Percentiles rank a stretch among this genome's conserved stretches.
Evolutionary conservation across 108 stramenopile species (phyloP).

Genomic region (Schizochytrium sp.): DNA sequence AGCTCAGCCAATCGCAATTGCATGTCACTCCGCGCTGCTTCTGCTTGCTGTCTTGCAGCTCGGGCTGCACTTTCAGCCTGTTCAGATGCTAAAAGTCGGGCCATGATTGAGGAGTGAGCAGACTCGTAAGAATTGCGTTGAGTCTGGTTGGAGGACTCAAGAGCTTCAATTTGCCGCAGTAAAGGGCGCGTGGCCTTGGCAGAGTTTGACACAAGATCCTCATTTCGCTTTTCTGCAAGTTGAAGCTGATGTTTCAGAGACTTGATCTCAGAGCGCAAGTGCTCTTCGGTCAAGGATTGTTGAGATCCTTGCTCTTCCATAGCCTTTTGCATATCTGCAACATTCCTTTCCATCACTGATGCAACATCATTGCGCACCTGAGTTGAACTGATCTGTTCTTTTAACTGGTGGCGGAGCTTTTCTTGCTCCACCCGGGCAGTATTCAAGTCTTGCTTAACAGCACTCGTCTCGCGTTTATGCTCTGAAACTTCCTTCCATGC

Average conservation of each 20-base stretch:
- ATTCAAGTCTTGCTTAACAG: constrained; percentile 48
- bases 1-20: neutral
- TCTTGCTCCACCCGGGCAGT: constrained; percentile 41
- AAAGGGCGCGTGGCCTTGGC: constrained; percentile 37
- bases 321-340: constrained; percentile 56
- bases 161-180: constrained; percentile 26
- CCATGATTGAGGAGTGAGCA: constrained; percentile 49
- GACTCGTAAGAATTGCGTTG: constrained; percentile 41
- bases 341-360: constrained; percentile 37
- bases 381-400: constrained; percentile 43
- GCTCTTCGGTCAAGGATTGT: constrained; percentile 34
- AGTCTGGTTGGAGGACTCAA: constrained; percentile 5
- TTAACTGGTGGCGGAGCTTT: constrained; percentile 30
- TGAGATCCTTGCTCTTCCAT: constrained; percentile 23
- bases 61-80: constrained; percentile 1
- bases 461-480: constrained; percentile 10
- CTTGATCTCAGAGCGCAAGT: constrained; percentile 50
- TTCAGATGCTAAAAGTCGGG: constrained; percentile 19
- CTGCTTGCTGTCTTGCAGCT: neutral
- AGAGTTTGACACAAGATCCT: constrained; percentile 17
- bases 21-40: neutral
- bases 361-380: constrained; percentile 51
- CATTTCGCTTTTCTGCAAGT: constrained; percentile 46
- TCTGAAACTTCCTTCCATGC: constrained; percentile 48
- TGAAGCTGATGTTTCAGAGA: neutral